Percentiles rank a stretch among this genome's conserved stretches.
phyloP scores from a whole-genome alignment of 2,329 filamentous ascomycete species.

The Phaeophleospora eucalypticola region DNA sequence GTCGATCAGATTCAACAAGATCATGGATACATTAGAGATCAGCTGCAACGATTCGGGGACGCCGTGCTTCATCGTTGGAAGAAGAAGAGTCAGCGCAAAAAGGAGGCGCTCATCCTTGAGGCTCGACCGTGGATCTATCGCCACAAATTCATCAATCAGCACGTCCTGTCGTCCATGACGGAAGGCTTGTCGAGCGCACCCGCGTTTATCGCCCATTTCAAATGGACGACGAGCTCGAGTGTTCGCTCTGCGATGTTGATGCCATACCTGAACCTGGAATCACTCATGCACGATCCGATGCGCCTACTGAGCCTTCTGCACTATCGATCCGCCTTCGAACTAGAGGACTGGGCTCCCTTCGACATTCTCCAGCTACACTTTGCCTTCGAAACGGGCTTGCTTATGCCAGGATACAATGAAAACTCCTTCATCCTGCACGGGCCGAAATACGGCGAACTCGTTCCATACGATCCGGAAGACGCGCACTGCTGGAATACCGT shows the following conservation, averaged over 20 bases:
- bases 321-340: constrained; percentile 4
- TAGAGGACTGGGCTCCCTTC: constrained; percentile 11
- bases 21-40: background rate
- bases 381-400: background rate
- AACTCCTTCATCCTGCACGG: background rate
- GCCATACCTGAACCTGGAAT: constrained; percentile 5
- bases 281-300: constrained; percentile 6
- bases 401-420: background rate
- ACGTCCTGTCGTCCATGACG: background rate
- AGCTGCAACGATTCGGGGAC: background rate
- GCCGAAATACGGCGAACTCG: background rate
- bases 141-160: background rate
- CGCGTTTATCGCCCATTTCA: background rate
- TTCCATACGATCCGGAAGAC: background rate
- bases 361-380: constrained; percentile 3
- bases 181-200: background rate
- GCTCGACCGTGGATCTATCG: constrained; percentile 1
- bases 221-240: background rate
- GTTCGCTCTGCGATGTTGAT: background rate
- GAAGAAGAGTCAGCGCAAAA: background rate
- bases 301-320: constrained; percentile 13
- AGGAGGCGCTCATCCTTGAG: background rate
- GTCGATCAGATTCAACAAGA: background rate
- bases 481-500: background rate
- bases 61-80: background rate